Percentiles rank a stretch among this genome's conserved stretches.
Evolutionary conservation across 2,329 filamentous ascomycete genomes (phyloP).

Genomic region (Tolypocladium guangdongense): DNA sequence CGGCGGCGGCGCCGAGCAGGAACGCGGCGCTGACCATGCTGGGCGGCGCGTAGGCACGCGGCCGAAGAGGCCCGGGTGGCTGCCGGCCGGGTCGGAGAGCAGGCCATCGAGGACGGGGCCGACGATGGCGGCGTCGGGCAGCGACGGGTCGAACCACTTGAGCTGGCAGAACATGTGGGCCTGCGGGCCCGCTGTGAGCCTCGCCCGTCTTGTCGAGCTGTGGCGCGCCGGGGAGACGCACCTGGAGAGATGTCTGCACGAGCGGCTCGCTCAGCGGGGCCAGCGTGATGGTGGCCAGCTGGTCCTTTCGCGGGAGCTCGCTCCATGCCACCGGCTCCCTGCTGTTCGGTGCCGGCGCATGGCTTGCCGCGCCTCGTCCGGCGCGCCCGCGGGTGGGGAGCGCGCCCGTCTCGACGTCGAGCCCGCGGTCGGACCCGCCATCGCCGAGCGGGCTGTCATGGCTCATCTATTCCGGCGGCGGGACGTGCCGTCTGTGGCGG

Average conservation of each 20-base stretch:
- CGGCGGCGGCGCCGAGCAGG: constrained; percentile 28
- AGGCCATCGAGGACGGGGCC: constrained; percentile 60
- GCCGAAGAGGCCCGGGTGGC: constrained; percentile 43
- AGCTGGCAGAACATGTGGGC: constrained; percentile 84
- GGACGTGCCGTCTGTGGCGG: not conserved
- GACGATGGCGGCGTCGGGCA: constrained; percentile 53
- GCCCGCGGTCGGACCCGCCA: constrained; percentile 6
- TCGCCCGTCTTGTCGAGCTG: no score
- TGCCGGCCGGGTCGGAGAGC: constrained; percentile 54
- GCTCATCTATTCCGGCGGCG: constrained; percentile 10
- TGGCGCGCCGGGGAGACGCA: constrained; percentile 13
- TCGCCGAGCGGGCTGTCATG: constrained; percentile 6
- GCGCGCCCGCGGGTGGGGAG: not conserved
- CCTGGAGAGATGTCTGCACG: constrained; percentile 62
- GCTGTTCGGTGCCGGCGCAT: not conserved
- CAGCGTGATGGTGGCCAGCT: constrained; percentile 67
- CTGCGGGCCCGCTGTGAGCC: constrained; percentile 17
- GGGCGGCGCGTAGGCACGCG: constrained; percentile 37
- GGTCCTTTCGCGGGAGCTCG: constrained; percentile 64
- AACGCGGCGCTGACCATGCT: constrained; percentile 42
- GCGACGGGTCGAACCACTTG: constrained; percentile 55
- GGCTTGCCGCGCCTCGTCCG: not conserved
- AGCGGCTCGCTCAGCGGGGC: constrained; percentile 74
- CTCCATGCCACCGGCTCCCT: constrained; percentile 38
- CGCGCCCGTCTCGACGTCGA: constrained; percentile 1